These are phyloP conservation scores for Verticillium zaregamsianum DNA, from an alignment of 2,329 filamentous ascomycete species.

Conservation along the genomic window DNA sequence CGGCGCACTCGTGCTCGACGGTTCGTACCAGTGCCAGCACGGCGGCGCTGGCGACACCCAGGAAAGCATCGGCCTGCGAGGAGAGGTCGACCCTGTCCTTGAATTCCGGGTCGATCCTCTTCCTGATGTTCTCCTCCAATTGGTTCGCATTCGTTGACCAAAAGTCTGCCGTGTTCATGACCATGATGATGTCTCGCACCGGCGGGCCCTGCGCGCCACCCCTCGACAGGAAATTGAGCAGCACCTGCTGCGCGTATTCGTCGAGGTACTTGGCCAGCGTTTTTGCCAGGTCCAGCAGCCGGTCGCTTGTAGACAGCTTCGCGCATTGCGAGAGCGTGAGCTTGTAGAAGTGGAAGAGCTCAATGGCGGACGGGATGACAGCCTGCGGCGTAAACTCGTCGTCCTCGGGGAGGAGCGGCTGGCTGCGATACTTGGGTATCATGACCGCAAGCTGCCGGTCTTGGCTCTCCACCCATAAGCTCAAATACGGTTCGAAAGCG, in stretches of 20 bases:
- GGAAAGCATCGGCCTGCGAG: conserved; percentile 89
- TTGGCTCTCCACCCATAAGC: conserved; percentile 94
- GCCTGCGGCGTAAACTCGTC: conserved; percentile 90
- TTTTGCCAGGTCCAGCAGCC: conserved; percentile 77
- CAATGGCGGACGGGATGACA: conserved; percentile 89
- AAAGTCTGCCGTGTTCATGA: conserved; percentile 95
- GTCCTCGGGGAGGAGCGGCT: conserved; percentile 74
- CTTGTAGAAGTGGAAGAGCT: conserved; percentile 96
- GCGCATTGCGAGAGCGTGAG: conserved; percentile 90
- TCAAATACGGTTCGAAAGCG: conserved; percentile 95
- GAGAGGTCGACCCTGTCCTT: conserved; percentile 78
- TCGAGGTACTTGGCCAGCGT: conserved; percentile 92
- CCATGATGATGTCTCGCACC: conserved; percentile 75
- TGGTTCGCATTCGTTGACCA: conserved; percentile 93
- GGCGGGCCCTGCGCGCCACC: conserved; percentile 49
- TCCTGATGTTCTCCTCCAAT: conserved; percentile 90
- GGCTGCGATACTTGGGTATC: conserved; percentile 82
- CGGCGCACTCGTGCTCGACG: conserved; percentile 78
- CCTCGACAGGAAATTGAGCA: conserved; percentile 64
- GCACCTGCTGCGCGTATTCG: conserved; percentile 89
- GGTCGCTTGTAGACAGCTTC: conserved; percentile 87
- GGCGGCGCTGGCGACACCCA: conserved; percentile 87
- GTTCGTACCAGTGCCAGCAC: conserved; percentile 79
- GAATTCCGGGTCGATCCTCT: conserved; percentile 78
- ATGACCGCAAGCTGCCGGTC: conserved; percentile 80